A percentile compares a stretch with the other conserved stretches of the same genome.
These are phyloP conservation scores for Corchorus capsularis DNA, from an alignment of 345 rosid genomes.

Conservation along the genomic window DNA sequence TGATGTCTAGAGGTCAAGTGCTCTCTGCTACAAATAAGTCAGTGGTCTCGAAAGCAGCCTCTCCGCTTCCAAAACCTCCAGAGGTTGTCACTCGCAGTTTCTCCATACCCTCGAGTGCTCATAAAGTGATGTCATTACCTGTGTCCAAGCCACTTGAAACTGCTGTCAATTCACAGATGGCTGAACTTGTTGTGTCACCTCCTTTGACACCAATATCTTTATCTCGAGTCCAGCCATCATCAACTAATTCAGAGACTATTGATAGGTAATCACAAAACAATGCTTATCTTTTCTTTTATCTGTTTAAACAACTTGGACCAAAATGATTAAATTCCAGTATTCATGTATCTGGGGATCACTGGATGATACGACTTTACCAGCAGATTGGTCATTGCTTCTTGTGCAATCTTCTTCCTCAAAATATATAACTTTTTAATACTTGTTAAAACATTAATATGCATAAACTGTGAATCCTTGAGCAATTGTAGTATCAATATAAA, in stretches of 20 bases:
- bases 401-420: not conserved
- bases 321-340: not conserved
- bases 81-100: slow-evolving; percentile 67
- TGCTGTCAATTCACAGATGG: slow-evolving; percentile 39
- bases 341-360: not conserved
- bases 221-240: slow-evolving; percentile 27
- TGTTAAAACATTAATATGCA: not conserved
- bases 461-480: not conserved
- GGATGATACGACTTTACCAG: not conserved
- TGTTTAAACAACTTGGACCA: not conserved
- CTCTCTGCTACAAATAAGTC: slow-evolving; percentile 42
- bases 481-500: slow-evolving; percentile 7
- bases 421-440: not conserved
- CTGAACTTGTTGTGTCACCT: slow-evolving; percentile 57
- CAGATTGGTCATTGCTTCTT: not conserved
- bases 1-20: slow-evolving; percentile 57
- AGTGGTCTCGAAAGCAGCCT: slow-evolving; percentile 40
- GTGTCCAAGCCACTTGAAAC: slow-evolving; percentile 37
- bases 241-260: slow-evolving; percentile 21
- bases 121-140: slow-evolving; percentile 43
- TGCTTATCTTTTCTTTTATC: slow-evolving; percentile 16
- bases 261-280: slow-evolving; percentile 41
- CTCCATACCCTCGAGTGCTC: slow-evolving; percentile 78
- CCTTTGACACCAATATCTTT: slow-evolving; percentile 69
- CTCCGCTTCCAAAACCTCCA: slow-evolving; percentile 85